These are phyloP conservation scores for Citrus hindsii DNA, from an alignment of 345 rosid genomes.

Conservation along the genomic window DNA sequence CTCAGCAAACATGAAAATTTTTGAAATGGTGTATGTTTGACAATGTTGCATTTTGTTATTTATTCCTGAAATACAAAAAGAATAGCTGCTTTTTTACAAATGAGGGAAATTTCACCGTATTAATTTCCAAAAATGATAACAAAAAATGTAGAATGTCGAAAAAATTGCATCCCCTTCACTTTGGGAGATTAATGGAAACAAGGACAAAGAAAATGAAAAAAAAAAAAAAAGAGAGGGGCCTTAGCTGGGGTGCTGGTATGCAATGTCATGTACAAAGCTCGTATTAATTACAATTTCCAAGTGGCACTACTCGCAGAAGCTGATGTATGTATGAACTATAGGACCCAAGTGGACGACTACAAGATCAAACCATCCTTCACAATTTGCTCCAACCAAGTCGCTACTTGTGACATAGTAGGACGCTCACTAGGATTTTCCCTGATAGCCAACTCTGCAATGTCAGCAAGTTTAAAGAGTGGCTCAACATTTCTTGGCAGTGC, in stretches of 20 bases:
- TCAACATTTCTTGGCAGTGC: conserved; percentile 79
- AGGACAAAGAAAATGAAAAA: background rate
- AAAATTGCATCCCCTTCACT: conserved; percentile 21
- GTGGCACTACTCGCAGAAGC: conserved; percentile 15
- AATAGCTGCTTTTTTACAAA: background rate
- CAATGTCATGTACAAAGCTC: conserved; percentile 37
- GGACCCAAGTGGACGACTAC: conserved; percentile 25
- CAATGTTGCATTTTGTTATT: background rate
- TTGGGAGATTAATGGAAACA: conserved; percentile 15
- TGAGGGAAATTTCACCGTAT: background rate
- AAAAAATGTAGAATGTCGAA: conserved; percentile 3
- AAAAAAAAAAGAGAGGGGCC: background rate
- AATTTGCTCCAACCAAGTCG: conserved; percentile 59
- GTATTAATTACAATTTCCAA: conserved; percentile 42
- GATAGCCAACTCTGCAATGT: conserved; percentile 66
- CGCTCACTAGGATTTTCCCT: conserved; percentile 66
- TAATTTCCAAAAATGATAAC: conserved; percentile 4
- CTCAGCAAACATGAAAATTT: background rate
- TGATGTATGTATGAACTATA: conserved; percentile 2
- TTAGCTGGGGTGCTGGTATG: background rate
- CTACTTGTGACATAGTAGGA: conserved; percentile 62
- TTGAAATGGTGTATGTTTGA: background rate
- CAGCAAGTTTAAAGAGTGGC: conserved; percentile 79
- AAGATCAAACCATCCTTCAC: conserved; percentile 62
- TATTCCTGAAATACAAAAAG: background rate